Percentiles rank a stretch among this genome's conserved stretches.
Conservation (phyloP, 2,329 filamentous ascomycete genomes). For the Botrytis byssoidea region DNA sequence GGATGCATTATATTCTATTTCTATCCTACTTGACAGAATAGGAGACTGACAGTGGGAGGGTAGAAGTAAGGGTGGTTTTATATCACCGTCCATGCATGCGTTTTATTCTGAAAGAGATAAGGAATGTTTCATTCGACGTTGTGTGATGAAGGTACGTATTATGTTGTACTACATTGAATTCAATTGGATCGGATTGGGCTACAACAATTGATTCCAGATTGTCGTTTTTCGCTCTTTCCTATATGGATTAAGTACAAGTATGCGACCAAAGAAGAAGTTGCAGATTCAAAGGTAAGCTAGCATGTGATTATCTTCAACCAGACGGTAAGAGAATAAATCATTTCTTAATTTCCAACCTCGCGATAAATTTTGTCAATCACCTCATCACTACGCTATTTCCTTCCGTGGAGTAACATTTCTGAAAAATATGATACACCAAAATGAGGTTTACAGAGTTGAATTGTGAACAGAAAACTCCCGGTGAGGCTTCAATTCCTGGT, state of each 20-base stretch:
- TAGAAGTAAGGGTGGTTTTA: background rate
- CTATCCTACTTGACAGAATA: background rate
- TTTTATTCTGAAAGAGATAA: background rate
- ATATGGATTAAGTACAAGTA: background rate
- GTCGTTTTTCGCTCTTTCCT: background rate
- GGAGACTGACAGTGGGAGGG: background rate
- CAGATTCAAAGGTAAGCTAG: background rate
- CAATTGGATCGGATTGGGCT: background rate
- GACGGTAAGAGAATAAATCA: background rate
- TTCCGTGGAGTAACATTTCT: background rate
- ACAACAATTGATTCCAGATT: no score
- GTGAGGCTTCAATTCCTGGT: background rate
- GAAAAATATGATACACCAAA: background rate
- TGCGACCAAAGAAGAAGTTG: background rate
- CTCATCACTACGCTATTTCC: background rate
- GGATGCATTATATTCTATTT: slow-evolving; percentile 17
- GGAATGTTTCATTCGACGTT: background rate
- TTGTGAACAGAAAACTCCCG: background rate
- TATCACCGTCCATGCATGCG: background rate
- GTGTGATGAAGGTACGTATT: background rate
- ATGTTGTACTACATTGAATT: background rate
- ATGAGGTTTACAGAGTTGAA: background rate
- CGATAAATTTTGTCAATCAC: background rate
- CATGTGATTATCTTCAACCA: background rate
- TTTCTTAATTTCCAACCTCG: background rate